Evolutionary conservation across 768 basidiomycete species (phyloP).

Genomic region (Suillus alpinus): DNA sequence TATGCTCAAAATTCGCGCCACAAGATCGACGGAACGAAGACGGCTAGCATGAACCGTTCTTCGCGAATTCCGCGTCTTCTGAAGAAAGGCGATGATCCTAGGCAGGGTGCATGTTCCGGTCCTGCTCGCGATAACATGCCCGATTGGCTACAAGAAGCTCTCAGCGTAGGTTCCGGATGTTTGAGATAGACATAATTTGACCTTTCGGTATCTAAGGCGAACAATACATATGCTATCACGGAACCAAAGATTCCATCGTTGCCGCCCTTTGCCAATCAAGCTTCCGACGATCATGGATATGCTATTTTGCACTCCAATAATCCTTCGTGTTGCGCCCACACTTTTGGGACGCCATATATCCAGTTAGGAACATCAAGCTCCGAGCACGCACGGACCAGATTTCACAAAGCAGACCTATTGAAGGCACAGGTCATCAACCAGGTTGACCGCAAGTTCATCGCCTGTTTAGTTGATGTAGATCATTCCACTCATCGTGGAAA

Average conservation of each 20-base stretch:
- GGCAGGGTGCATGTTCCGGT: slow-evolving; percentile 9
- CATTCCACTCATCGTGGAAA: slow-evolving; percentile 13
- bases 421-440: slow-evolving; percentile 70
- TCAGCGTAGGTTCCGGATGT: slow-evolving; percentile 43
- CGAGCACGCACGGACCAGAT: slow-evolving; percentile 30
- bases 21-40: slow-evolving; percentile 7
- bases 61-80: slow-evolving; percentile 11
- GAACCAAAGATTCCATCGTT: slow-evolving; percentile 47
- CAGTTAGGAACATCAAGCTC: slow-evolving; percentile 13
- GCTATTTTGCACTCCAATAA: neutral
- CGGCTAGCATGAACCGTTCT: slow-evolving; percentile 12
- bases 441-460: slow-evolving; percentile 89
- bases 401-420: slow-evolving; percentile 53
- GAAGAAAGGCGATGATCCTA: slow-evolving; percentile 1
- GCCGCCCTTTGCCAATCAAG: slow-evolving; percentile 12
- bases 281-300: slow-evolving; percentile 11
- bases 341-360: slow-evolving; percentile 9
- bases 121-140: slow-evolving; percentile 37
- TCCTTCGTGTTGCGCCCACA: slow-evolving; percentile 16
- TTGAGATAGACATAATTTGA: slow-evolving; percentile 7
- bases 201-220: slow-evolving; percentile 39
- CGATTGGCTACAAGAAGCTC: slow-evolving; percentile 60
- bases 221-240: slow-evolving; percentile 49
- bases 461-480: slow-evolving; percentile 51
- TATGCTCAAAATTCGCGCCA: slow-evolving; percentile 30